These are phyloP conservation scores for Candida glucosophila DNA, from an alignment of 1,139 yeast genomes.

Conservation along the genomic window DNA sequence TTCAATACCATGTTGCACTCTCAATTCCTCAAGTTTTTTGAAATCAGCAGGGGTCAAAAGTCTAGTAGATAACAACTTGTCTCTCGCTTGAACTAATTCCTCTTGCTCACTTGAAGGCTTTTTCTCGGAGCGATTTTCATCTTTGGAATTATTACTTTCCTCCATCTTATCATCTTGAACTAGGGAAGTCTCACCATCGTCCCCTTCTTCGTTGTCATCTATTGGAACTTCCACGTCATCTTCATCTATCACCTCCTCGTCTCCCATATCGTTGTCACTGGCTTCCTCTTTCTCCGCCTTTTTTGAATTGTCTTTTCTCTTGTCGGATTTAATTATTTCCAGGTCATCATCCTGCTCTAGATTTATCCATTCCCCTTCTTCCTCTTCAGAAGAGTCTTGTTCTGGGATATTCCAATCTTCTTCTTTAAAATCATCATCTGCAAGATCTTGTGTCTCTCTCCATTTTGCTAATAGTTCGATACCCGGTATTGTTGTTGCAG, in stretches of 20 bases:
- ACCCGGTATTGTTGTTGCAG: slow-evolving; percentile 73
- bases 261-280: slow-evolving; percentile 32
- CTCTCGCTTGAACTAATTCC: slow-evolving; percentile 47
- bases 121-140: slow-evolving; percentile 17
- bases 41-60: slow-evolving; percentile 96
- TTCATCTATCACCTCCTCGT: slow-evolving; percentile 21
- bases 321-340: slow-evolving; percentile 43
- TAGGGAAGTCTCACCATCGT: slow-evolving; percentile 10
- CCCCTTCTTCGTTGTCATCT: slow-evolving; percentile 29
- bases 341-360: slow-evolving; percentile 54
- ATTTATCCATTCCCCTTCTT: slow-evolving; percentile 56
- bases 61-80: slow-evolving; percentile 59
- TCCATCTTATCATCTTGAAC: slow-evolving; percentile 16
- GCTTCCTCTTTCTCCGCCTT: slow-evolving; percentile 29
- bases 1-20: slow-evolving; percentile 75
- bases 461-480: slow-evolving; percentile 82
- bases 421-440: slow-evolving; percentile 29
- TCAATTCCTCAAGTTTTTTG: slow-evolving; percentile 84
- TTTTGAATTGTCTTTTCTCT: slow-evolving; percentile 11
- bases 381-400: slow-evolving; percentile 39
- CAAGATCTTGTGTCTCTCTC: slow-evolving; percentile 61
- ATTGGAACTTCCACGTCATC: slow-evolving; percentile 22
- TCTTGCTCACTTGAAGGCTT: slow-evolving; percentile 17
- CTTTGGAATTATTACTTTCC: slow-evolving; percentile 11
- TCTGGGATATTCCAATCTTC: slow-evolving; percentile 40